Evolutionary conservation across 345 rosid genomes (phyloP), one percentile per base, ranked within the genome.

Genomic region (Euphorbia lathyris): DNA sequence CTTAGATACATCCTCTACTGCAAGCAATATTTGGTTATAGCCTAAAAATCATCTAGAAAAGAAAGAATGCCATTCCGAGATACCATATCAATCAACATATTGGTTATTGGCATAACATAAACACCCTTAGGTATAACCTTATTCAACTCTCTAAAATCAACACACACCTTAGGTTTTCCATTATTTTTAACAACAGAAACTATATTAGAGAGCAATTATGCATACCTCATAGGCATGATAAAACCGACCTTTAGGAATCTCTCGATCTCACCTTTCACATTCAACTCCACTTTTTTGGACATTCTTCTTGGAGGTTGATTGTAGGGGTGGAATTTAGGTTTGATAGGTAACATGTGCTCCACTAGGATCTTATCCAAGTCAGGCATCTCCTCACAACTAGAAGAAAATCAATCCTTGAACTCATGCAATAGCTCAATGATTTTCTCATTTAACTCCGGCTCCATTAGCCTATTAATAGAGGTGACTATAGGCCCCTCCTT

Each of bases 361-460:
- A 70, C 66, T 5, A 70, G 20, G 0, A 3, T 25, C 10, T n/a
- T 26, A 2, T 11, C n/a, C 8, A 48, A 13, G 1, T 47, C 57
- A 16, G 23, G 17, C 58, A 60, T 61, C 16, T 55, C 63, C 0
- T 55, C n/a, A 14, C 55, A 68, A 20, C 50, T 45, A 42, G 42
- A 69, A 11, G 67, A 48, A 60, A 69, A 69, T 4, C 62, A 68
- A 40, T 68, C 63, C 22, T n/a, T 32, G 27, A 4, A 43, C 26
- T 70, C 48, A 1, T 23, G 22, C 9, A 65, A 25, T 0, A 47
- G 1, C 12, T 9, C 34, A 0, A 68, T 12, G 0, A 67, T 19
- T 3, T 57, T 29, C 10, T 26, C 12, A 22, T 16, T 56, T 1
- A 27, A 12, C 3, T 8, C 3, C 3, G 22, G 32, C 1, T 1